Evolutionary conservation across 495 filamentous ascomycete species (phyloP).

Genomic region (Lasiosphaeria ovina): DNA sequence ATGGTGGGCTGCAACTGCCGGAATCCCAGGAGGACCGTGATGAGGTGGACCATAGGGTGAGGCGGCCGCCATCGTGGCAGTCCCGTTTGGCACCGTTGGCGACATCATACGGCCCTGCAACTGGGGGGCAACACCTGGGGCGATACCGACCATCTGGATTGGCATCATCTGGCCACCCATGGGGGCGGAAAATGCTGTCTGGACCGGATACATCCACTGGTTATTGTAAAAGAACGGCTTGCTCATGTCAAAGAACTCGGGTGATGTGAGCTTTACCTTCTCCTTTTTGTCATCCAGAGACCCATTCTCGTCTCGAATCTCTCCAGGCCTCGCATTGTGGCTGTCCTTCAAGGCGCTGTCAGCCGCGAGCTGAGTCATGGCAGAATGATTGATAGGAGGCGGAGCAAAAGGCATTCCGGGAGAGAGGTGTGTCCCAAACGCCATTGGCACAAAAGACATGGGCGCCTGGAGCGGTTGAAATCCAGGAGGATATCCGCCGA

Average conservation of each 20-base stretch:
- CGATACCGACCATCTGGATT: conserved; percentile 23
- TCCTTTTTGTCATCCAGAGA: conserved; percentile 33
- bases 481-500: conserved; percentile 28
- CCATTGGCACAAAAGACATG: conserved; percentile 31
- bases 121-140: conserved; percentile 17
- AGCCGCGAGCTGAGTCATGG: conserved; percentile 5
- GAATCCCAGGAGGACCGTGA: conserved; percentile 10
- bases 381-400: conserved; percentile 11
- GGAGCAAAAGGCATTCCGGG: conserved; percentile 24
- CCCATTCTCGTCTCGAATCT: conserved; percentile 26
- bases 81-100: conserved; percentile 17
- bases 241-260: conserved; percentile 44
- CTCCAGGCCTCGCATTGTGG: conserved; percentile 26
- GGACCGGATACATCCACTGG: conserved; percentile 46
- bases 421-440: conserved; percentile 27
- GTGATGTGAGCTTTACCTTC: conserved; percentile 42
- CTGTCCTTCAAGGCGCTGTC: conserved; percentile 23
- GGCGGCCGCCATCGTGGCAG: conserved; percentile 18
- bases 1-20: conserved; percentile 1
- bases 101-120: conserved; percentile 20
- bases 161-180: conserved; percentile 24
- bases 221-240: conserved; percentile 49
- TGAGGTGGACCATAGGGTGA: conserved; percentile 14
- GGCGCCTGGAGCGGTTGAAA: conserved; percentile 30
- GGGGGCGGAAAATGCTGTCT: conserved; percentile 18